Evolutionary conservation across 352 stramenopile species (phyloP), one percentile per base, ranked within the genome.

Genomic region (Pythium aristosporum): DNA sequence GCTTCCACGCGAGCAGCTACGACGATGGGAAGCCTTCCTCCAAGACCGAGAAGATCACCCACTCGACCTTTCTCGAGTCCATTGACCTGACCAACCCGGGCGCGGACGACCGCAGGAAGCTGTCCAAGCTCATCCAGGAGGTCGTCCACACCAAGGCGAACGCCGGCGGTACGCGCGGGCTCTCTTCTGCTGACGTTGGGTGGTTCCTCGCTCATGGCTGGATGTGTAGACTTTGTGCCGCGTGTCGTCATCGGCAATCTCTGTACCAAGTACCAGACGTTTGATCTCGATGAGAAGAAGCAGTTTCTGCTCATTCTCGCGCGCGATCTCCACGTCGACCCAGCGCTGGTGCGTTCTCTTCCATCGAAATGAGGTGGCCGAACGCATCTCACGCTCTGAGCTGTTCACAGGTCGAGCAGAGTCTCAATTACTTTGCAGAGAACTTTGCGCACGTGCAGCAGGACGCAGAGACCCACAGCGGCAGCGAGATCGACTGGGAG

Each of bases 211-310:
- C 10, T 54, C 12, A 37, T 18, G 16, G 41, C 51, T 36, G 25
- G 34, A 42, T 44, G 18, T 30, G 16, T 67, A 93, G 85, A 94
- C 60, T 92, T 94, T 73, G 82, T 94, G 52, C 85, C 85, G 15
- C 79, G 79, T 34, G 71, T 92, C 23, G 72, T 92, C 44, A 87
- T 92, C 51, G 72, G 76, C 30, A 85, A 77, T 58, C 64, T 92
- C 6, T 92, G 83, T 58, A 69, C 53, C 47, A 81, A 82, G 67
- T 94, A 87, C 56, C 66, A 72, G 28, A 70, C 62, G 51, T 80
- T 90, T 53, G 60, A 92, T 56, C 87, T 92, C 13, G 85, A 91
- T 23, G 79, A 83, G 49, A 94, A 94, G 75, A 87, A 88, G 66
- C 67, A 89, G 25, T 94, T 94, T 43, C 57, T 92, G 37, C 74